These are phyloP conservation scores for Tuctoria greenei DNA, from an alignment of 176 grass and related monocot genomes.

Conservation along the genomic window DNA sequence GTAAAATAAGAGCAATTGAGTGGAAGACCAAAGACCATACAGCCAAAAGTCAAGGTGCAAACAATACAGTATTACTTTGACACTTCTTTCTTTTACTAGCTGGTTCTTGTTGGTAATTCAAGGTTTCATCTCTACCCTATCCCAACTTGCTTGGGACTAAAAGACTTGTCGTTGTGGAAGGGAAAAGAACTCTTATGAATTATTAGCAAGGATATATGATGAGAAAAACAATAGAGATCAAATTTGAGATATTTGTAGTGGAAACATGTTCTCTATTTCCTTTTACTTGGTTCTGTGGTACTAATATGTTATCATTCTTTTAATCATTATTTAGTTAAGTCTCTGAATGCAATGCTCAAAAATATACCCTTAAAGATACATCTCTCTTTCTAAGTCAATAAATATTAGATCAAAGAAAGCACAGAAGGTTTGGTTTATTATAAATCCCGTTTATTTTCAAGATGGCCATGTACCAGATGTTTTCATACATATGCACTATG, in stretches of 20 bases:
- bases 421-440: neutral
- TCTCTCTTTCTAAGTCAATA: neutral
- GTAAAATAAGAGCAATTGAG: conserved; percentile 16
- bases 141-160: too few relatives aligned
- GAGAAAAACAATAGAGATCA: neutral
- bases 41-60: neutral
- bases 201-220: neutral
- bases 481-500: neutral
- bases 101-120: too few relatives aligned
- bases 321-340: neutral
- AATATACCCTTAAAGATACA: neutral
- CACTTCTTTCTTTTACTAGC: neutral
- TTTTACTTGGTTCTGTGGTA: neutral
- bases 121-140: too few relatives aligned
- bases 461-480: neutral
- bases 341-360: conserved; percentile 1
- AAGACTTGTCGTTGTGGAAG: neutral
- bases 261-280: neutral
- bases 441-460: neutral
- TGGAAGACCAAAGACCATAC: neutral
- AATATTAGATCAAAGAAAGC: neutral
- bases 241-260: neutral
- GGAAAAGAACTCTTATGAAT: neutral
- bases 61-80: neutral
- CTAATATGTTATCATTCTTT: neutral